Evolutionary conservation across 768 basidiomycete species (phyloP).

Genomic region (Phylloporus sp.): DNA sequence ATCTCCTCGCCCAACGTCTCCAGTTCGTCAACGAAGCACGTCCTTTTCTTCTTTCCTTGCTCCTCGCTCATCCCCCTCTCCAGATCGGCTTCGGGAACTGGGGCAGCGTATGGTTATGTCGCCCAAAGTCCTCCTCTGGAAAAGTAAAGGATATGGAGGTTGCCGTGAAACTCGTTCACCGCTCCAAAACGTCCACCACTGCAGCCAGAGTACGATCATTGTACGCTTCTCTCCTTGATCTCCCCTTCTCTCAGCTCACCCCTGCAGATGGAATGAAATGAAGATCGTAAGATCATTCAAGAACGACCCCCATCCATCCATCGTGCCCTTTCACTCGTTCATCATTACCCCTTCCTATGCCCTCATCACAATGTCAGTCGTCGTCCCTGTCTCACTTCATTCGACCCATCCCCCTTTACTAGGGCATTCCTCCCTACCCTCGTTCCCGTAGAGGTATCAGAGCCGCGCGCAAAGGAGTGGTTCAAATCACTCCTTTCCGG

Average conservation of each 20-base stretch:
- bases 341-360: constrained; percentile 89
- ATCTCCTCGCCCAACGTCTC: constrained; percentile 61
- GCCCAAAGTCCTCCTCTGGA: constrained; percentile 47
- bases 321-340: constrained; percentile 92
- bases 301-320: constrained; percentile 81
- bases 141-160: constrained; percentile 50
- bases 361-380: constrained; percentile 82
- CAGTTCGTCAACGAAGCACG: constrained; percentile 72
- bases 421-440: constrained; percentile 87
- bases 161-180: constrained; percentile 91
- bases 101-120: constrained; percentile 85
- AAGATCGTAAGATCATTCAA: constrained; percentile 87
- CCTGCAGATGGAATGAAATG: constrained; percentile 90
- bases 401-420: constrained; percentile 9
- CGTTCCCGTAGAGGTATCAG: constrained; percentile 84
- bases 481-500: constrained; percentile 78
- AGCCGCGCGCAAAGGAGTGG: constrained; percentile 73
- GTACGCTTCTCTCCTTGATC: constrained; percentile 38
- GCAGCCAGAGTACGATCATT: constrained; percentile 87
- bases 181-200: constrained; percentile 73
- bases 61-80: constrained; percentile 3
- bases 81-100: constrained; percentile 93
- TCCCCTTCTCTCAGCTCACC: constrained; percentile 2
- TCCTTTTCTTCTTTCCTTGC: not conserved
- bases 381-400: constrained; percentile 2